phyloP scores from a whole-genome alignment of 371 early-diverging fungal genomes.

The Haplosporangium sp. region DNA sequence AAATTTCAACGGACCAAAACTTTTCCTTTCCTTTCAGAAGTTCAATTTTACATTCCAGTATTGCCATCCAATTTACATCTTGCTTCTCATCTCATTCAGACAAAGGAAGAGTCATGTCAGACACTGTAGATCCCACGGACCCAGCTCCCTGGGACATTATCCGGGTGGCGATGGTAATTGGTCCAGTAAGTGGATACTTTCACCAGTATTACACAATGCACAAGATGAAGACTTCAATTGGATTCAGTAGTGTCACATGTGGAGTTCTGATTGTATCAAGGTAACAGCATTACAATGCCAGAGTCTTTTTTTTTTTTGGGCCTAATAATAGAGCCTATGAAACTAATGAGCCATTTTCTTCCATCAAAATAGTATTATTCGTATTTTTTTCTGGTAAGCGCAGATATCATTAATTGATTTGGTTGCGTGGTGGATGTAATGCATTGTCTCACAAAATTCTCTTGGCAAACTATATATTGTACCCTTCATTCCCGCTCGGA shows the following conservation, averaged over 20 bases:
- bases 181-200: slow-evolving; percentile 56
- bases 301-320: too few species aligned
- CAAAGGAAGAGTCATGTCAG: slow-evolving; percentile 10
- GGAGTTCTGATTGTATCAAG: slow-evolving; percentile 59
- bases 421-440: background rate
- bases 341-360: background rate
- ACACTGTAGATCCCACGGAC: slow-evolving; percentile 38
- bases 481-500: background rate
- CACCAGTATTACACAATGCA: slow-evolving; percentile 57
- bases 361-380: slow-evolving; percentile 59
- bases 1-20: background rate
- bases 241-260: slow-evolving; percentile 59
- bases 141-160: slow-evolving; percentile 45
- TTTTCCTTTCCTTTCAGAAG: background rate
- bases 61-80: background rate
- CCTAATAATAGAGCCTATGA: background rate
- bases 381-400: slow-evolving; percentile 69
- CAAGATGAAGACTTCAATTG: slow-evolving; percentile 53
- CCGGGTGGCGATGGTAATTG: slow-evolving; percentile 53
- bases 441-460: background rate
- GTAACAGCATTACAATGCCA: slow-evolving; percentile 24
- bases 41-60: background rate
- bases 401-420: too few species aligned
- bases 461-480: background rate
- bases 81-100: slow-evolving; percentile 2